These are phyloP conservation scores for Pythium graminicola DNA, from an alignment of 352 stramenopile species.

Conservation along the genomic window DNA sequence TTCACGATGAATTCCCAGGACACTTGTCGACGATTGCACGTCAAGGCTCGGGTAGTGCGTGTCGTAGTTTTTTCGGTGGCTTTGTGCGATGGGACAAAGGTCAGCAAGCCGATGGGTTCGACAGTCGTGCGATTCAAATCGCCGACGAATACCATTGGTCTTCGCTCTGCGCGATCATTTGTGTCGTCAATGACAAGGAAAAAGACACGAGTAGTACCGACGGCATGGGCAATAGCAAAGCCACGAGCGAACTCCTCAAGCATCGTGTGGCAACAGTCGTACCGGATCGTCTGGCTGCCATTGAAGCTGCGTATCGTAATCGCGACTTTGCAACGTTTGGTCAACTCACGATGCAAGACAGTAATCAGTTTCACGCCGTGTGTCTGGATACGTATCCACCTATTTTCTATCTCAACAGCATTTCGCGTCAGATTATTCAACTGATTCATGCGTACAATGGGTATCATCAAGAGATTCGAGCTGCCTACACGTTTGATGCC, in stretches of 20 bases:
- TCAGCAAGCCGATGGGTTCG: constrained; percentile 48
- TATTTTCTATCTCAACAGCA: constrained; percentile 98
- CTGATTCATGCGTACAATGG: constrained; percentile 95
- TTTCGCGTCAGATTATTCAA: constrained; percentile 68
- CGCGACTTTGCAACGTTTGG: constrained; percentile 95
- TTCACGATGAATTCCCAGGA: constrained; percentile 84
- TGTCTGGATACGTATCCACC: constrained; percentile 97
- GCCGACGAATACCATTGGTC: constrained; percentile 91
- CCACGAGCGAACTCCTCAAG: constrained; percentile 88
- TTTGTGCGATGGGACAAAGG: constrained; percentile 97
- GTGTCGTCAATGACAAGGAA: constrained; percentile 93
- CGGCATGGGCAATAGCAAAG: constrained; percentile 94
- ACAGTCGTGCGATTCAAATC: constrained; percentile 64
- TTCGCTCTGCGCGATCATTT: constrained; percentile 92
- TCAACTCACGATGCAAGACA: constrained; percentile 97
- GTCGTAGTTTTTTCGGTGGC: constrained; percentile 93
- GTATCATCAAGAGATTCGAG: constrained; percentile 51
- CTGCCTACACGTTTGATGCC: constrained; percentile 98
- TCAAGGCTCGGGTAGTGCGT: constrained; percentile 94
- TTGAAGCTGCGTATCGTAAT: constrained; percentile 84
- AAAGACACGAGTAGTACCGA: constrained; percentile 96
- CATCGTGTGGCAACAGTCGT: constrained; percentile 85
- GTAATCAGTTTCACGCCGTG: constrained; percentile 97
- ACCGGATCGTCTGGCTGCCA: constrained; percentile 71
- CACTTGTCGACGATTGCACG: constrained; percentile 91